Base-by-base conservation (phyloP, 2,329 filamentous ascomycete species). In the Hortaea sp. region DNA sequence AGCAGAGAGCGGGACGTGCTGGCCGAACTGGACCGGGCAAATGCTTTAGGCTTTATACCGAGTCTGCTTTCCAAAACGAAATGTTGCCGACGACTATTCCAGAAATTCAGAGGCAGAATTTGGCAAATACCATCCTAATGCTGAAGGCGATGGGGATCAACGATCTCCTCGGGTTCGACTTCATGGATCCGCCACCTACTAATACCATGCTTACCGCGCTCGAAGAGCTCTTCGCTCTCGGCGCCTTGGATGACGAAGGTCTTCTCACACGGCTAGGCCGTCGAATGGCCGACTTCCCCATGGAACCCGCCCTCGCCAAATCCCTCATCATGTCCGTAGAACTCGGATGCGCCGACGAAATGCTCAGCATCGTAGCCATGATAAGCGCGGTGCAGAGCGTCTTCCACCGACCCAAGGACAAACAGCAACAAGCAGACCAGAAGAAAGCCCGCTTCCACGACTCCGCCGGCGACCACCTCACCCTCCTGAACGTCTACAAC, bases 141-240 rank as follows among this genome's bases (percentile, higher is more conserved):
- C 77, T 98, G 43, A 98, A 98, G 64, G 92, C 92, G 0, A 97
- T 98, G 88, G 92, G 94, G 3, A 97, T 98, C 66, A 97, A 98
- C 61, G 92, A 98, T 62, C 73, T 98, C 1, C 75, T 98, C 9
- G 88, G 94, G 62, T 98, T 98, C 60, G 90, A 97, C 67, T 98
- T 98, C 59, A 97, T 98, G 90, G 92, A 98, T 59, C 89, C 92
- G 0, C 92, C 92, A 0, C 92, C 92, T 0, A 92, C 92, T 29
- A 95, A 97, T 60, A 97, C 92, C 9, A 95, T 97, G 88, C 77
- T 98, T 53, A 94, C 88, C 42, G 92, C 92, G 0, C 72, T 98
- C 3, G 94, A 98, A 67, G 92, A 97, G 63, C 74, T 98, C 0
- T 98, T 98, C 61, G 88, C 88, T 0, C 72, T 98, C 7, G 88